Evolutionary conservation across 306 rosid species (phyloP).

Genomic region (Vigna hirtella): DNA sequence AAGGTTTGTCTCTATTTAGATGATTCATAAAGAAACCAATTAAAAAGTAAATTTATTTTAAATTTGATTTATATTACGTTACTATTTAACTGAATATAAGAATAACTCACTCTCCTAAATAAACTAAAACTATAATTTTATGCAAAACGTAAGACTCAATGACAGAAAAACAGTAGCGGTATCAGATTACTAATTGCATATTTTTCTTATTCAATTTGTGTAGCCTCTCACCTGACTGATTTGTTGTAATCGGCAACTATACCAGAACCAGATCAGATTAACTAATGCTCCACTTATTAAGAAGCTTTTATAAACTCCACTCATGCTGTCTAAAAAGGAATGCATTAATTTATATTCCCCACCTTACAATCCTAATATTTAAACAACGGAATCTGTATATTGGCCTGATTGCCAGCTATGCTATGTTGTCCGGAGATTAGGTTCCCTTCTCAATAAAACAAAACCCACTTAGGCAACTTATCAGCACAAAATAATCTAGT

Average conservation of each 20-base stretch:
- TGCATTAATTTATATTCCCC: conserved; percentile 13
- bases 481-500: conserved; percentile 37
- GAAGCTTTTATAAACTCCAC: background rate
- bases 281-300: background rate
- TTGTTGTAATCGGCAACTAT: background rate
- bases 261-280: background rate
- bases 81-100: too few species aligned
- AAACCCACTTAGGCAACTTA: conserved; percentile 3
- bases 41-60: too few species aligned
- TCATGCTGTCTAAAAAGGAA: background rate
- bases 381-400: conserved; percentile 12
- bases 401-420: conserved; percentile 33
- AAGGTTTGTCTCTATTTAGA: too few species aligned
- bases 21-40: too few species aligned
- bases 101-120: too few species aligned
- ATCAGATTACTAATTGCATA: background rate
- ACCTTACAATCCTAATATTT: conserved; percentile 6
- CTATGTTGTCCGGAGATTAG: background rate
- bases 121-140: background rate
- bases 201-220: background rate
- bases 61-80: too few species aligned
- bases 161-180: background rate
- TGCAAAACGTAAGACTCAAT: background rate
- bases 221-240: background rate
- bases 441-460: conserved; percentile 4